phyloP scores from a whole-genome alignment of 805 yeast genomes.

The Sugiyamaella floridensis region DNA sequence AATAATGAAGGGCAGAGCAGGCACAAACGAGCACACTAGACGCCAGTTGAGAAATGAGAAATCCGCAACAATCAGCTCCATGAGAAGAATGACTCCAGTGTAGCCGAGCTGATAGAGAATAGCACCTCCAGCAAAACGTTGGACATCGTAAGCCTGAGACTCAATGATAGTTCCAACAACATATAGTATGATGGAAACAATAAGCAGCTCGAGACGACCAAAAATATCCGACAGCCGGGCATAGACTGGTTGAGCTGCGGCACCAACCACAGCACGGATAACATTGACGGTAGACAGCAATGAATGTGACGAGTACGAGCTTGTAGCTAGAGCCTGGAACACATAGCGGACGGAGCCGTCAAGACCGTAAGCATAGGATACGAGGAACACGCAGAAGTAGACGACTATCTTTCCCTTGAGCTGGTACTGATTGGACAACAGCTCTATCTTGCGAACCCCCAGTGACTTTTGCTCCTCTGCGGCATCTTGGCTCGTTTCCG shows the following conservation, averaged over 20 bases:
- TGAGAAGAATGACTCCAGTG: conserved; percentile 52
- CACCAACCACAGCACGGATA: conserved; percentile 52
- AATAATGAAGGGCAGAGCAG: conserved; percentile 66
- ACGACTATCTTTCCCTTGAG: conserved; percentile 35
- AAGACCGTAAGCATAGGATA: conserved; percentile 54
- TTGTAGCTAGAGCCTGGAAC: conserved; percentile 51
- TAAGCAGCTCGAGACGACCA: conserved; percentile 51
- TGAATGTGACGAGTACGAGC: conserved; percentile 48
- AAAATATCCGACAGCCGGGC: conserved; percentile 62
- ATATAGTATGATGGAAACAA: conserved; percentile 47
- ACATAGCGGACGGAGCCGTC: conserved; percentile 50
- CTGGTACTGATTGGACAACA: conserved; percentile 44
- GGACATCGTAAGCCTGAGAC: conserved; percentile 52
- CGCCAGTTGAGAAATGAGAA: conserved; percentile 66
- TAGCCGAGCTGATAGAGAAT: conserved; percentile 51
- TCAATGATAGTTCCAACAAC: conserved; percentile 58
- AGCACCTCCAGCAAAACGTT: conserved; percentile 58
- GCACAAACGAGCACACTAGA: conserved; percentile 54
- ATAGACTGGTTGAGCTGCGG: conserved; percentile 57
- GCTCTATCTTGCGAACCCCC: conserved; percentile 53
- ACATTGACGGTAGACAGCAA: conserved; percentile 53
- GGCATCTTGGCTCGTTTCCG: neutral
- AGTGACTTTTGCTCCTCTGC: conserved; percentile 14
- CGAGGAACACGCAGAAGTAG: conserved; percentile 44
- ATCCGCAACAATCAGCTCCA: conserved; percentile 58